phyloP scores from a whole-genome alignment of 139 green algal species.

The Tetraselmis striata region DNA sequence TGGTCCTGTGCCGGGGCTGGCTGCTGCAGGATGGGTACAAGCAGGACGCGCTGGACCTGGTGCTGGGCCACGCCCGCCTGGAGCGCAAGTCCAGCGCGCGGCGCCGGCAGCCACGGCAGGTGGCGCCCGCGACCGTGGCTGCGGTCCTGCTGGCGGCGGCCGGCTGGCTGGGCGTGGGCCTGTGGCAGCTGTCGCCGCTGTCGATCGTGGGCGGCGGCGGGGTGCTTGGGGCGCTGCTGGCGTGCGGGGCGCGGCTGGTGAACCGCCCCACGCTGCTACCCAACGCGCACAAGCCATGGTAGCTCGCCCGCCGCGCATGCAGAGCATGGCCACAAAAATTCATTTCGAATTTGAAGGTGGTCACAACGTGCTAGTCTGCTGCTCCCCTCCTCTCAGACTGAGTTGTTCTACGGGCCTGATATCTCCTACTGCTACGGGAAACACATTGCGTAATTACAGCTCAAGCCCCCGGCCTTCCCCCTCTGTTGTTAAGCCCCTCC shows the following conservation, averaged over 20 bases:
- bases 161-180: neutral
- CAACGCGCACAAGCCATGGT: neutral
- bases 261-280: neutral
- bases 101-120: neutral
- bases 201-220: neutral
- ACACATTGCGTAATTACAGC: no score
- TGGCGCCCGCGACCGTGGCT: neutral
- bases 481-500: no score
- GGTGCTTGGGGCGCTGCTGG: neutral
- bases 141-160: neutral
- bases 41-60: slow-evolving; percentile 79
- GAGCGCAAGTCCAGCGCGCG: neutral
- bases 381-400: no score
- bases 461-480: no score
- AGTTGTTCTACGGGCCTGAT: no score
- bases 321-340: no score
- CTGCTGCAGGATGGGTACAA: slow-evolving; percentile 73
- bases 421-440: no score
- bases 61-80: slow-evolving; percentile 38
- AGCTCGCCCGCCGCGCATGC: no score
- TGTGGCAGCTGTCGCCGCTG: neutral
- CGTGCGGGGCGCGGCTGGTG: neutral
- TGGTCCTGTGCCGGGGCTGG: no score
- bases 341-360: no score
- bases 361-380: no score